A percentile compares a stretch with the other conserved stretches of the same genome.
phyloP scores from a whole-genome alignment of 1,284 basidiomycete species.

The Sporisorium reilianum region DNA sequence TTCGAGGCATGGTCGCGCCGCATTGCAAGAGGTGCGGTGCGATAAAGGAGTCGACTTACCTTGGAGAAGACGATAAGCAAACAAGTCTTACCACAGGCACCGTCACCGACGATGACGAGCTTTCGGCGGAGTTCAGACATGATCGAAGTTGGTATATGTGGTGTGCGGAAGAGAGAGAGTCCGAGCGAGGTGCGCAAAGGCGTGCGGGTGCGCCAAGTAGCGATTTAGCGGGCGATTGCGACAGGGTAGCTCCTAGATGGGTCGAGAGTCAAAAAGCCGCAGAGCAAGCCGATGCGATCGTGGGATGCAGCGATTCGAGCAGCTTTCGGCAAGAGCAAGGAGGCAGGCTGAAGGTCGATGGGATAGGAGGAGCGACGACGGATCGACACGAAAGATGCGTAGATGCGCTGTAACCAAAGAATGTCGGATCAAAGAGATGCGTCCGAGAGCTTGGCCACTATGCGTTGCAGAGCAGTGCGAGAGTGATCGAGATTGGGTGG shows the following conservation, averaged over 20 bases:
- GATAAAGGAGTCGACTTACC: constrained; percentile 44
- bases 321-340: background rate
- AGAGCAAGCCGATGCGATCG: background rate
- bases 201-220: background rate
- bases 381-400: constrained; percentile 3
- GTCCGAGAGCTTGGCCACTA: background rate
- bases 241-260: background rate
- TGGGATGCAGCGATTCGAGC: constrained; percentile 2
- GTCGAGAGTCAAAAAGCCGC: background rate
- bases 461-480: background rate
- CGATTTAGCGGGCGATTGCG: background rate
- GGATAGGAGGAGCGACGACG: constrained; percentile 5
- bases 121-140: constrained; percentile 67
- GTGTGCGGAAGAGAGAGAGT: constrained; percentile 11
- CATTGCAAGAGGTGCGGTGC: background rate
- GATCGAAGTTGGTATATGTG: constrained; percentile 11
- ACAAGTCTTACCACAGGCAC: constrained; percentile 84
- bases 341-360: background rate
- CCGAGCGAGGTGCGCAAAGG: constrained; percentile 1
- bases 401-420: constrained; percentile 7
- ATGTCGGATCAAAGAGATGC: background rate
- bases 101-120: constrained; percentile 68
- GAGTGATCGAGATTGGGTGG: constrained; percentile 6
- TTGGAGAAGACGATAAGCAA: constrained; percentile 87
- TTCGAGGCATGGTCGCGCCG: background rate